phyloP scores from a whole-genome alignment of 306 rosid genomes.

The Bauhinia variegata region DNA sequence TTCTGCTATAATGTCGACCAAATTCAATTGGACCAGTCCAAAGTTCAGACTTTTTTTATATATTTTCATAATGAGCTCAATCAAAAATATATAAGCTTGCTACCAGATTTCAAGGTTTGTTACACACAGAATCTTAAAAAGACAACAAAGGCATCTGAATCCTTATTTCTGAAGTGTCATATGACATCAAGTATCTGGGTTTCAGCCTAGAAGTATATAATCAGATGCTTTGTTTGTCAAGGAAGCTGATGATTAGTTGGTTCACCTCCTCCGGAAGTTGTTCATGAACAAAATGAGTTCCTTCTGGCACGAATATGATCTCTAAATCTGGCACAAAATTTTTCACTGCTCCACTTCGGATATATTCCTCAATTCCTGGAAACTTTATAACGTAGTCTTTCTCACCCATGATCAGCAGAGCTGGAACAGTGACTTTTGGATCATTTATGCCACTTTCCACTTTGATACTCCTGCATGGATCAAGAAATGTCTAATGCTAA shows the following conservation, averaged over 20 bases:
- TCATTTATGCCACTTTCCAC: constrained; percentile 53
- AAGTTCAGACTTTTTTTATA: too few species aligned
- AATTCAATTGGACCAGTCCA: too few species aligned
- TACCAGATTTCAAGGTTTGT: too few species aligned
- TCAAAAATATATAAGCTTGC: too few species aligned
- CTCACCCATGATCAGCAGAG: constrained; percentile 57
- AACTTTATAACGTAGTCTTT: constrained; percentile 54
- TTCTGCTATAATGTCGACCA: too few species aligned
- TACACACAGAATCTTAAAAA: too few species aligned
- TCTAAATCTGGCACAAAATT: constrained; percentile 58
- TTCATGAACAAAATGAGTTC: constrained; percentile 61
- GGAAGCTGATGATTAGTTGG: constrained; percentile 55
- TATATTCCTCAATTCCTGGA: constrained; percentile 58
- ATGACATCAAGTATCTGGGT: too few species aligned
- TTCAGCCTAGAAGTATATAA: too few species aligned
- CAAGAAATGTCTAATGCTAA: not conserved
- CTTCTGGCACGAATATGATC: constrained; percentile 47
- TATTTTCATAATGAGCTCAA: too few species aligned
- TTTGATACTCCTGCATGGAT: constrained; percentile 41
- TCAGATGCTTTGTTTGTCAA: constrained; percentile 50
- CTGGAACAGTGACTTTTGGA: constrained; percentile 50
- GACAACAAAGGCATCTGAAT: too few species aligned
- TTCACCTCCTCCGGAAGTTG: constrained; percentile 60
- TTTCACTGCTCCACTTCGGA: constrained; percentile 49
- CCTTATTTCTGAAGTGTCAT: too few species aligned